Evolutionary conservation across 1,284 basidiomycete species (phyloP).

Genomic region (Fistulina hepatica): DNA sequence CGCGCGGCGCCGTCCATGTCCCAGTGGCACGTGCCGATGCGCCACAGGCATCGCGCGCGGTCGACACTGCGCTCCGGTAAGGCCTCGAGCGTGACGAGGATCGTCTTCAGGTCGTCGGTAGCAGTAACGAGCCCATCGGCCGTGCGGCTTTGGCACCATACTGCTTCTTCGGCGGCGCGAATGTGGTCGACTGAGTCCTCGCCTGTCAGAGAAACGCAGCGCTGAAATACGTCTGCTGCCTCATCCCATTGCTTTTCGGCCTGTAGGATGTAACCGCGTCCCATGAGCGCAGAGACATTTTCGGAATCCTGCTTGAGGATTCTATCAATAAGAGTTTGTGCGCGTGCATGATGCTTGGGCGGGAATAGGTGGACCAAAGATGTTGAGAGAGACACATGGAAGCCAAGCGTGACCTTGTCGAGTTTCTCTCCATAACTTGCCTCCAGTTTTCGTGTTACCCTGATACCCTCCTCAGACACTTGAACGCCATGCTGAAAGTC

Average conservation of each 20-base stretch:
- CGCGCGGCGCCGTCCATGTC: slow-evolving; percentile 48
- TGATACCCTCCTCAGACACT: slow-evolving; percentile 61
- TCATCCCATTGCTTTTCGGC: slow-evolving; percentile 57
- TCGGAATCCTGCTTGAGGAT: slow-evolving; percentile 54
- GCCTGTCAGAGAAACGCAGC: slow-evolving; percentile 35
- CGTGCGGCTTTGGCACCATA: slow-evolving; percentile 74
- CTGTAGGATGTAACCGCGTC: slow-evolving; percentile 67
- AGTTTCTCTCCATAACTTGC: slow-evolving; percentile 48
- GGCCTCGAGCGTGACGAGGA: slow-evolving; percentile 47
- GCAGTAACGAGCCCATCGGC: slow-evolving; percentile 45
- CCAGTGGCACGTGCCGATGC: slow-evolving; percentile 75
- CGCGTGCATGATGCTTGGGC: slow-evolving; percentile 82
- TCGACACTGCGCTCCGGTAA: slow-evolving; percentile 44
- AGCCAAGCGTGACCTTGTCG: slow-evolving; percentile 46
- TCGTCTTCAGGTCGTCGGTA: slow-evolving; percentile 42
- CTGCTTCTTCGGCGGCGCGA: slow-evolving; percentile 72
- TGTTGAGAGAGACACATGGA: slow-evolving; percentile 57
- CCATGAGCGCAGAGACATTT: slow-evolving; percentile 63
- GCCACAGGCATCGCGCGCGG: slow-evolving; percentile 75
- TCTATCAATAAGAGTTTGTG: slow-evolving; percentile 62
- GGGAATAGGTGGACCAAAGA: slow-evolving; percentile 81
- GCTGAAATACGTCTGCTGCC: slow-evolving; percentile 53
- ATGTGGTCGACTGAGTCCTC: slow-evolving; percentile 41
- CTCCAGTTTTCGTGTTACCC: slow-evolving; percentile 47
- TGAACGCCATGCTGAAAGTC: slow-evolving; percentile 74